Evolutionary conservation across 148 eudicot species (phyloP).

Genomic region (Rheum nobile): DNA sequence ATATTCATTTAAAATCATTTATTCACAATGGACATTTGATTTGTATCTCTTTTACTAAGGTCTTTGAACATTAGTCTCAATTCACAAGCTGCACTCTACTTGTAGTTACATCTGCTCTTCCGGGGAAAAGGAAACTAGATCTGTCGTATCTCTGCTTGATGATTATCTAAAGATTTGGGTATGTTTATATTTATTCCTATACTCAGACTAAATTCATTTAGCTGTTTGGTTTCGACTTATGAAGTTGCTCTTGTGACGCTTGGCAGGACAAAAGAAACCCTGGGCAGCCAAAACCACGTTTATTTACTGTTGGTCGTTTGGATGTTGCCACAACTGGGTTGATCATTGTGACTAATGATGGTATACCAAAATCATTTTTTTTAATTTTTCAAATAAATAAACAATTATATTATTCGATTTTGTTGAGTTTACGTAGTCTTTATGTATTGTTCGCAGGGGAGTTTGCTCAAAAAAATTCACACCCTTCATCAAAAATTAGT

Average conservation of each 20-base stretch:
- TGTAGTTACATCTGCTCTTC: slow-evolving; percentile 92
- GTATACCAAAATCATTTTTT: slow-evolving; percentile 22
- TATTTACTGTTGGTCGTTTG: slow-evolving; percentile 94
- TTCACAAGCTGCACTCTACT: not conserved
- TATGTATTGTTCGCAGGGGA: slow-evolving; percentile 45
- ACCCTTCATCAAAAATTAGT: slow-evolving; percentile 89
- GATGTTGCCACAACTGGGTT: slow-evolving; percentile 95
- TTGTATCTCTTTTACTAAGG: not conserved
- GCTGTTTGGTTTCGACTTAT: not conserved
- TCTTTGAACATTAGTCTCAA: not conserved
- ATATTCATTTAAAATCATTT: not conserved
- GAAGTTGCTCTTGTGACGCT: not conserved
- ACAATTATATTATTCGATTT: not conserved
- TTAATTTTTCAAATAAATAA: not conserved
- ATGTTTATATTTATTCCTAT: slow-evolving; percentile 16
- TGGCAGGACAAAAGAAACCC: slow-evolving; percentile 57
- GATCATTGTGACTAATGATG: slow-evolving; percentile 96
- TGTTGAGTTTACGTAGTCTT: slow-evolving; percentile 5
- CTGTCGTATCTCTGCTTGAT: slow-evolving; percentile 54
- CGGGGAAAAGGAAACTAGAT: slow-evolving; percentile 64
- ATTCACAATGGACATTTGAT: not conserved
- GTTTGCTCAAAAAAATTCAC: slow-evolving; percentile 80
- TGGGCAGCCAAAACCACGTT: slow-evolving; percentile 73
- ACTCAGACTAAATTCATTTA: not conserved
- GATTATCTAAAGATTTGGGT: slow-evolving; percentile 87